phyloP scores from a whole-genome alignment of 768 basidiomycete species.

The Mycena kentingensis region DNA sequence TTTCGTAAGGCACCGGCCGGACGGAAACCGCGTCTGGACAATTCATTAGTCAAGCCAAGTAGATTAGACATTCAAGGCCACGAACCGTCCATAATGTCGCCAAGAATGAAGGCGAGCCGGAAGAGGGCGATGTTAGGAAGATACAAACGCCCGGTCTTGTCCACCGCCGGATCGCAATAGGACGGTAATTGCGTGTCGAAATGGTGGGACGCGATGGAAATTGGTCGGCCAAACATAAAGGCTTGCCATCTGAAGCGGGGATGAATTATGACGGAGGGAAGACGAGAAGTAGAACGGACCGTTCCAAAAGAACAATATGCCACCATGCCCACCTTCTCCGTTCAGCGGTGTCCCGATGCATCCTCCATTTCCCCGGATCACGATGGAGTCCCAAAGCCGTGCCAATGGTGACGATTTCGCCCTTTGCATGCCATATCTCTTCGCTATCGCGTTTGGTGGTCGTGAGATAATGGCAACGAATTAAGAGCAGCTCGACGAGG shows the following conservation, averaged over 20 bases:
- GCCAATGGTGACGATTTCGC: conserved; percentile 72
- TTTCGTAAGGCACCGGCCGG: conserved; percentile 76
- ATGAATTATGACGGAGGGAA: conserved; percentile 10
- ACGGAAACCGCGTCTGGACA: conserved; percentile 63
- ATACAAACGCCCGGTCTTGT: conserved; percentile 66
- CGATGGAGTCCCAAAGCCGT: conserved; percentile 86
- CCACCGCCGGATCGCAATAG: conserved; percentile 61
- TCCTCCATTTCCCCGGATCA: conserved; percentile 79
- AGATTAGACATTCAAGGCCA: too few species aligned
- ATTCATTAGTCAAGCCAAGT: neutral
- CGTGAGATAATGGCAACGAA: conserved; percentile 71
- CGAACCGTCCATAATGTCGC: conserved; percentile 75
- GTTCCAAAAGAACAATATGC: conserved; percentile 81
- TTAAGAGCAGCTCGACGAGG: conserved; percentile 72
- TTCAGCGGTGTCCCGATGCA: conserved; percentile 70
- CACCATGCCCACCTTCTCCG: conserved; percentile 89
- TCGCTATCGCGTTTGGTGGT: conserved; percentile 76
- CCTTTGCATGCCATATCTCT: conserved; percentile 76
- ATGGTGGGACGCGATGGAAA: conserved; percentile 75
- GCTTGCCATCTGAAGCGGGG: conserved; percentile 70
- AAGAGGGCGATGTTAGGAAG: conserved; percentile 77
- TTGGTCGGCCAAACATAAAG: conserved; percentile 82
- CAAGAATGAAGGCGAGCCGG: conserved; percentile 73
- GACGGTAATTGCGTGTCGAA: conserved; percentile 82
- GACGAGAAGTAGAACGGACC: conserved; percentile 43